Evolutionary conservation across 164 flowering plant species (phyloP).

Genomic region (Nelumbo lutea): DNA sequence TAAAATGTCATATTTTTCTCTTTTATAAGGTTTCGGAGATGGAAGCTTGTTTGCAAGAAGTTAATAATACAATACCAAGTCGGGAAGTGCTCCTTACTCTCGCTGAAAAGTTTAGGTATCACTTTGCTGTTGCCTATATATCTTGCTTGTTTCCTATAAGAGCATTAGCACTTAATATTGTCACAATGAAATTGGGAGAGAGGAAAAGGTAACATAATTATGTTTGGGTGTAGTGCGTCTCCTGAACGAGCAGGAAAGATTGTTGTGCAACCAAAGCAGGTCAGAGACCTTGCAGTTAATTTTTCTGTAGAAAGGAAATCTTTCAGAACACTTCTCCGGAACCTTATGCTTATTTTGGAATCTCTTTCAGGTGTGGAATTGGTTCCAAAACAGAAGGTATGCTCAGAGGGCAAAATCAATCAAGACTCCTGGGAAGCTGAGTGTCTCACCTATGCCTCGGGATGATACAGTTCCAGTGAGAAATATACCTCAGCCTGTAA

Average conservation of each 20-base stretch:
- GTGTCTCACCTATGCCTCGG: conserved; percentile 47
- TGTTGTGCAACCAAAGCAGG: conserved; percentile 88
- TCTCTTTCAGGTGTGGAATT: conserved; percentile 75
- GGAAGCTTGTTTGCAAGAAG: conserved; percentile 74
- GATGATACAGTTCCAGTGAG: conserved; percentile 43
- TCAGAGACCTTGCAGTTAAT: conserved; percentile 10
- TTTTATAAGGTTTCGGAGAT: conserved; percentile 61
- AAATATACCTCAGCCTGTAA: conserved; percentile 31
- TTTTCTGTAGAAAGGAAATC: neutral
- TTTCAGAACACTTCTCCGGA: neutral
- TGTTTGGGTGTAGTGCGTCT: conserved; percentile 45
- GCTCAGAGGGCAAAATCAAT: conserved; percentile 66
- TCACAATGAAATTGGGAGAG: neutral
- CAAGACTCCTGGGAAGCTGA: conserved; percentile 58
- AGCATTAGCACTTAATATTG: neutral
- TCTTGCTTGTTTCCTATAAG: neutral
- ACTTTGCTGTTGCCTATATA: neutral
- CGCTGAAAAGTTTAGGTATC: conserved; percentile 86
- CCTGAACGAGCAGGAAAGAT: conserved; percentile 72
- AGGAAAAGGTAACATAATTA: neutral
- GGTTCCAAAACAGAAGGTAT: conserved; percentile 97
- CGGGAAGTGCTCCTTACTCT: conserved; percentile 68
- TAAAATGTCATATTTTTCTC: neutral
- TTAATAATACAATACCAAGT: conserved; percentile 53
- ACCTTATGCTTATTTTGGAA: conserved; percentile 9